Base-by-base conservation (phyloP, 257 asterid genomes). In the Forsythia suspensa region DNA sequence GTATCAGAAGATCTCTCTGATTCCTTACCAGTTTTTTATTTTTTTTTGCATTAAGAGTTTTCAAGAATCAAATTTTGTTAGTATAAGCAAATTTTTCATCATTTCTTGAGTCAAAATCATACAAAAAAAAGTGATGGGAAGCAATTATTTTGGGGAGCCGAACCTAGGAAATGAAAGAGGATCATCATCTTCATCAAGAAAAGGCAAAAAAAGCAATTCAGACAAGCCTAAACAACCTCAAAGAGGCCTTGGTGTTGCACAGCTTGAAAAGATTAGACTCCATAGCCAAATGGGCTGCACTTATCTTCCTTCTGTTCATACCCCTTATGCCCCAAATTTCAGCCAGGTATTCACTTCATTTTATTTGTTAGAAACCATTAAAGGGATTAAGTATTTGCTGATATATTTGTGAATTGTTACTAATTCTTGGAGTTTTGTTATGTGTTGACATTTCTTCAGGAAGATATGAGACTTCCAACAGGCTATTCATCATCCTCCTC, bases 201-300 rank as follows among this genome's bases (percentile, higher is more conserved):
- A 90, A 75, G 85, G 92, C 82, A 94, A 91, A 79, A 94, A 91
- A 82, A 82, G 46, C 61, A 69, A 82, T 71, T 87, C 94, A 0
- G 96, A 94, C 48, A 94, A 92, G 90, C 96, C 93, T 0, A 94
- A 94, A 29, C 97, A 92, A 72, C 98, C 98, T 3, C 98, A 92
- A 59, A 88, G 97, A 82, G 98, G 97, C 3, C 94, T 94, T 52
- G 97, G 98, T 40, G 97, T 92, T 85, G 97, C 98, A 4, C 97
- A 94, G 84, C 89, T 94, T 81, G 98, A 94, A 84, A 94, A 92
- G 84, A 94, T 94, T 82, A 92, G 98, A 86, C 79, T 94, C 79
- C 93, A 92, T 61, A 87, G 85, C 80, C 95, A 94, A 88, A 88
- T 90, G 76, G 94, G 96, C 6, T 80, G 89, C 37, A 76, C 43